A percentile compares a stretch with the other conserved stretches of the same genome.
Evolutionary conservation across 768 basidiomycete species (phyloP).

Genomic region (Phaeotremella fagi): DNA sequence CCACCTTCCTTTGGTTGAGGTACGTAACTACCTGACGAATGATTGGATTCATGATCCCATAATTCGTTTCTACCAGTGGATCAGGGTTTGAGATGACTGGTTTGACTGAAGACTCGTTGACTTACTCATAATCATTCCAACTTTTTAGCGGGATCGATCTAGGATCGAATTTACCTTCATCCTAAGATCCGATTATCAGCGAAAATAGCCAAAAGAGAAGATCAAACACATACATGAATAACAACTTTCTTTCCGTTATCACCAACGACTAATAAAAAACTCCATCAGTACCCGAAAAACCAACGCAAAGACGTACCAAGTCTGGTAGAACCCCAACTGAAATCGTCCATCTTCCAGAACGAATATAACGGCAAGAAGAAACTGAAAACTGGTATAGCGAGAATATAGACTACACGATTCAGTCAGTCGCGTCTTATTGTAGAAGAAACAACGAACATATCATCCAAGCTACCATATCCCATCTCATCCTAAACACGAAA

Average conservation of each 20-base stretch:
- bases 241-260: constrained; percentile 94
- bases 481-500: constrained; percentile 86
- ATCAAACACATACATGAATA: constrained; percentile 67
- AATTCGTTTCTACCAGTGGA: constrained; percentile 69
- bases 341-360: constrained; percentile 98
- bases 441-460: constrained; percentile 31
- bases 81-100: constrained; percentile 2
- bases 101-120: not conserved
- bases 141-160: constrained; percentile 88
- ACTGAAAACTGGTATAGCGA: constrained; percentile 88
- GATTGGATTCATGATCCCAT: constrained; percentile 96
- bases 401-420: constrained; percentile 70
- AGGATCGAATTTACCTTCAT: constrained; percentile 96
- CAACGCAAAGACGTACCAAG: constrained; percentile 8
- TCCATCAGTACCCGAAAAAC: not conserved
- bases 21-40: constrained; percentile 89
- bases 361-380: constrained; percentile 90
- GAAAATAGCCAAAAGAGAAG: too few relatives aligned
- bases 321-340: constrained; percentile 57
- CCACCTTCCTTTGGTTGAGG: constrained; percentile 63
- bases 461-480: constrained; percentile 82
- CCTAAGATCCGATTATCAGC: constrained; percentile 53
- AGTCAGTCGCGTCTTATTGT: constrained; percentile 52
- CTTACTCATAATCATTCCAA: constrained; percentile 87
- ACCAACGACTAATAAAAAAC: constrained; percentile 69